Evolutionary conservation across 2,329 filamentous ascomycete species (phyloP), one percentile per base, ranked within the genome.

Genomic region (Diaporthe velutina): DNA sequence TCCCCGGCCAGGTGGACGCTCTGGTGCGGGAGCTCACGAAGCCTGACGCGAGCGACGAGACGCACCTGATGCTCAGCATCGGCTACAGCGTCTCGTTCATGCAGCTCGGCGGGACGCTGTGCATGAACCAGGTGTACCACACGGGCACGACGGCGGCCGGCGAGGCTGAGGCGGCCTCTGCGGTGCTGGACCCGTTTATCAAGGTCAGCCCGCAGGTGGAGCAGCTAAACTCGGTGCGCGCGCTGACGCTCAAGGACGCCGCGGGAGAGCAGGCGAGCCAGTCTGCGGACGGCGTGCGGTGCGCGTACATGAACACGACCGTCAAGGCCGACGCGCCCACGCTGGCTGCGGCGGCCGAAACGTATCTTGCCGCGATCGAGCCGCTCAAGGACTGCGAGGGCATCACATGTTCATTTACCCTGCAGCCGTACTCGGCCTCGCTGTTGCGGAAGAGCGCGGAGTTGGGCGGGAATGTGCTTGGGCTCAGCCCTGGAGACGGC

Each of bases 61-160:
- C 79, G 22, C 78, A 80, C 35, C 45, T 80, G 12, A 79, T 80
- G 78, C 40, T 80, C 5, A 78, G 76, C 55, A 50, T 77, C 15
- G 77, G 74, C 1, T 80, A 78, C 60, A 64, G 75, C 3, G 76
- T 73, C 6, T 17, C 28, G 1, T 70, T 58, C 52, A 45, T 58
- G 38, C 57, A 74, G 54, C 71, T 79, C 25, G 71, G 73, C n/a
- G 60, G 64, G 38, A 66, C 68, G 13, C 58, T 76, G 25, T 77
- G 77, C 67, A 33, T 76, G 74, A 77, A 77, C 38, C 25, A 58
- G 45, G 22, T 73, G 4, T 78, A 76, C 58, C 68, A 77, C 61
- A 76, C 71, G 12, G 58, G 73, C 35, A 10, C 45, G 19, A 7
- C 9, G 42, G 42, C 42, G 15, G 17, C 15, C 0, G 42, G 19